Evolutionary conservation across 352 stramenopile species (phyloP).

Genomic region (Pythium chondricola): DNA sequence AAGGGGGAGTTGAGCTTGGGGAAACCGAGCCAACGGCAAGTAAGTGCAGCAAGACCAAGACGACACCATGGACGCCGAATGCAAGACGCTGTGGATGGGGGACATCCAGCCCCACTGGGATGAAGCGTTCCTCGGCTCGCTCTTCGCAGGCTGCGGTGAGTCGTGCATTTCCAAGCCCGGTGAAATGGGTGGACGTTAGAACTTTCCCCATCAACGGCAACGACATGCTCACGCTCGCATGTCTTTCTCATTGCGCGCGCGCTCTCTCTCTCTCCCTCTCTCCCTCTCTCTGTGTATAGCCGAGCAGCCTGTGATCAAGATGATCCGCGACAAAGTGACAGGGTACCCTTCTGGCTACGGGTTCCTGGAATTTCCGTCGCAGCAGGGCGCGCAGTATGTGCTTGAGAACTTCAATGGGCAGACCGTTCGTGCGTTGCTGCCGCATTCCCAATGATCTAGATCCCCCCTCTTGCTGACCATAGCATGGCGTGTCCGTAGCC

Average conservation of each 20-base stretch:
- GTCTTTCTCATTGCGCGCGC: not conserved
- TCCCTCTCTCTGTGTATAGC: conserved; percentile 20
- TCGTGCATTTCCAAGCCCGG: not conserved
- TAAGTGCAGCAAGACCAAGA: too few relatives aligned
- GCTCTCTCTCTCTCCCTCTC: too few relatives aligned
- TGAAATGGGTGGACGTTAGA: not conserved
- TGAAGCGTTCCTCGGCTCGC: conserved; percentile 79
- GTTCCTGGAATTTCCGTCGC: conserved; percentile 87
- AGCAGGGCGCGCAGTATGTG: conserved; percentile 76
- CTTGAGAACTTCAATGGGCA: conserved; percentile 85
- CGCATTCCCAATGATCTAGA: too few relatives aligned
- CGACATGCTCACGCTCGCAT: not conserved
- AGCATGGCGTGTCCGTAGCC: conserved; percentile 24
- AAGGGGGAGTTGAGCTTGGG: too few relatives aligned
- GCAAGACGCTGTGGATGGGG: conserved; percentile 89
- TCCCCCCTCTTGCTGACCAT: too few relatives aligned
- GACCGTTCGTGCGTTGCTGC: conserved; percentile 62
- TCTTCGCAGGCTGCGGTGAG: conserved; percentile 72
- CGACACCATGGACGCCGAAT: conserved; percentile 45
- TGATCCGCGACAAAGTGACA: conserved; percentile 89
- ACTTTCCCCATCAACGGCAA: too few relatives aligned
- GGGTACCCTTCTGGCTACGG: conserved; percentile 86
- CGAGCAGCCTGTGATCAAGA: conserved; percentile 82
- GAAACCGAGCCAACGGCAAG: too few relatives aligned
- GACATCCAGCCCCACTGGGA: conserved; percentile 90